Base-by-base conservation (phyloP, 441 rosid genomes). In the Populus hybrid region DNA sequence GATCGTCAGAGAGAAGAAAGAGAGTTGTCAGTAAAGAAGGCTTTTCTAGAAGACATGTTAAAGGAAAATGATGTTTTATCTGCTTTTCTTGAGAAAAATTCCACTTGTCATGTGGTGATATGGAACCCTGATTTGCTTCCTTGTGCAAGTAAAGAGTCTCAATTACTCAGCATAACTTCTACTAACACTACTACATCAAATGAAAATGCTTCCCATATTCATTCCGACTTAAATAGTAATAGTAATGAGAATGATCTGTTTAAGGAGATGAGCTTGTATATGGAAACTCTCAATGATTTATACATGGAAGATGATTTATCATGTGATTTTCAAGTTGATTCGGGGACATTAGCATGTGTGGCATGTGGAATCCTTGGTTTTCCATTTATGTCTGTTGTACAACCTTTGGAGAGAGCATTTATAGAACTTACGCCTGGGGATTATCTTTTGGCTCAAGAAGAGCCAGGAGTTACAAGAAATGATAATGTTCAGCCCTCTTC, bases 341-440 rank as follows among this genome's bases (percentile, higher is more conserved):
- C 97, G 2, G 97, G 97, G 70, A 82, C 97, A 30, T 80, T 97
- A 84, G 88, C 92, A 67, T 97, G 99, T 83, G 97, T 91, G 73
- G 98, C 97, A 46, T 97, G 99, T 83, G 98, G 99, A 80, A 90
- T 94, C 90, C 95, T 97, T 40, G 98, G 98, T 79, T 97, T 91
- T 87, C 98, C 99, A 28, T 94, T 94, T 86, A 93, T 97, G 98
- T 85, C 91, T 77, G 94, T 97, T 72, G 84, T 97, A 77, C 97
- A 94, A 82, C 97, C 97, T 72, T 87, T 84, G 71, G 86, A 86
- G 79, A 81, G 80, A 67, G 92, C 92, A 79, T 76, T 86, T 3
- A 63, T 77, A 72, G 89, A 89, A 79, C 77, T 83, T 59, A 74
- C 84, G 67, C 75, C 75, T 5, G 68, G 23, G 26, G 82, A 83